Conservation (phyloP, 331 rosid genomes). For the Pyracantha coccinea region DNA sequence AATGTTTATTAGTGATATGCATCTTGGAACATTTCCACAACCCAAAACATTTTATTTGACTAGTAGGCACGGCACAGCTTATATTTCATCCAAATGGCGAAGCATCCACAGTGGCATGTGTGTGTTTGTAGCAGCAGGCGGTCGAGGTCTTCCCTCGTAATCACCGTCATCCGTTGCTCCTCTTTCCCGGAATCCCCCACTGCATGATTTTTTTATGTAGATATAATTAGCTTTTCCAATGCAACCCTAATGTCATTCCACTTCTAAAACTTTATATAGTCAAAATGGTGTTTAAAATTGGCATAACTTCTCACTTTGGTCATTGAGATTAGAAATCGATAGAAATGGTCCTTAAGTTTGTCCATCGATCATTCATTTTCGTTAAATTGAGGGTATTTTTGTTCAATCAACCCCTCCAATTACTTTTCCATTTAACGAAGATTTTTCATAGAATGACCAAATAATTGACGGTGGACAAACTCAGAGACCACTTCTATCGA, state of each 20-base stretch:
- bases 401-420: too few relatives aligned
- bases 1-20: background rate
- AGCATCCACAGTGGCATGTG: constrained; percentile 73
- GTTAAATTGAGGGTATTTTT: too few relatives aligned
- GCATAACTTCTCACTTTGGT: too few relatives aligned
- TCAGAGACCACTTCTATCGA: too few relatives aligned
- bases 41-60: background rate
- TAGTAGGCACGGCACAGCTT: background rate
- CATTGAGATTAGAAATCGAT: too few relatives aligned
- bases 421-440: too few relatives aligned
- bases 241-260: background rate
- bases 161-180: constrained; percentile 23
- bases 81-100: constrained; percentile 16
- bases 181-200: constrained; percentile 32
- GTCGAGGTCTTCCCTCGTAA: constrained; percentile 3
- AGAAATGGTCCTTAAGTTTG: too few relatives aligned
- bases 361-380: too few relatives aligned
- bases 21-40: background rate
- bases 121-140: constrained; percentile 4
- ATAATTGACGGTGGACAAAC: too few relatives aligned
- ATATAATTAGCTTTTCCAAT: background rate
- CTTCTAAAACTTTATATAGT: background rate
- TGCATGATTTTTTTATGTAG: constrained; percentile 19
- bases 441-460: too few relatives aligned
- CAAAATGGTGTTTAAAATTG: too few relatives aligned